phyloP scores from a whole-genome alignment of 345 rosid genomes.

The Tarenaya hassleriana region DNA sequence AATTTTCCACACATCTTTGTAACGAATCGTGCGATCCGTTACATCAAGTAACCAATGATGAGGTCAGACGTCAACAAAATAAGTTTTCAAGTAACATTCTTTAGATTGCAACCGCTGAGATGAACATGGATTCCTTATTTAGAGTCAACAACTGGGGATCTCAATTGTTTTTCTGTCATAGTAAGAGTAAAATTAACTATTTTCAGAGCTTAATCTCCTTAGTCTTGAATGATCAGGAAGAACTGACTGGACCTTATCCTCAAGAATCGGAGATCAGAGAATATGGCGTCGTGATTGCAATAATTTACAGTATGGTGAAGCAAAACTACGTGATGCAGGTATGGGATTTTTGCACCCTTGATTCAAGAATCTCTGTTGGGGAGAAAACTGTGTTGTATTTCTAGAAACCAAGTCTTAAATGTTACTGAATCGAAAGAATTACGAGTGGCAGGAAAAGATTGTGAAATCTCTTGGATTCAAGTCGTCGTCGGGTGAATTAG shows the following conservation, averaged over 20 bases:
- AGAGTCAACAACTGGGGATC: no score
- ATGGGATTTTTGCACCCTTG: neutral
- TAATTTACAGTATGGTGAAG: conserved; percentile 68
- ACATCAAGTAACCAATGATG: conserved; percentile 24
- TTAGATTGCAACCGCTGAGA: no score
- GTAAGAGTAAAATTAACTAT: no score
- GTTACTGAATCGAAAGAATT: conserved; percentile 1
- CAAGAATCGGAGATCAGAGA: conserved; percentile 38
- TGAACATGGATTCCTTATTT: no score
- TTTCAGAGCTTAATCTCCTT: conserved; percentile 7
- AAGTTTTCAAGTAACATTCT: neutral
- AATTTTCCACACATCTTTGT: conserved; percentile 23
- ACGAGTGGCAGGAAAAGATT: conserved; percentile 54
- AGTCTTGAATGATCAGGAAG: conserved; percentile 28
- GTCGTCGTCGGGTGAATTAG: conserved; percentile 47
- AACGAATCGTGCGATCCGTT: conserved; percentile 23
- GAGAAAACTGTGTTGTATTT: neutral
- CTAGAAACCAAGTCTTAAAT: neutral
- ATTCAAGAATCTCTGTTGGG: neutral
- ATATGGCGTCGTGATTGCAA: conserved; percentile 45
- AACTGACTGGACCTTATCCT: conserved; percentile 9
- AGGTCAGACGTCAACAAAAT: conserved; percentile 33
- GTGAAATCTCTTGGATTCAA: conserved; percentile 53
- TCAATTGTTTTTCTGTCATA: no score
- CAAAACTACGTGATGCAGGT: conserved; percentile 81